Evolutionary conservation across 2,329 filamentous ascomycete species (phyloP).

Genomic region (Paramyrothecium roridum): DNA sequence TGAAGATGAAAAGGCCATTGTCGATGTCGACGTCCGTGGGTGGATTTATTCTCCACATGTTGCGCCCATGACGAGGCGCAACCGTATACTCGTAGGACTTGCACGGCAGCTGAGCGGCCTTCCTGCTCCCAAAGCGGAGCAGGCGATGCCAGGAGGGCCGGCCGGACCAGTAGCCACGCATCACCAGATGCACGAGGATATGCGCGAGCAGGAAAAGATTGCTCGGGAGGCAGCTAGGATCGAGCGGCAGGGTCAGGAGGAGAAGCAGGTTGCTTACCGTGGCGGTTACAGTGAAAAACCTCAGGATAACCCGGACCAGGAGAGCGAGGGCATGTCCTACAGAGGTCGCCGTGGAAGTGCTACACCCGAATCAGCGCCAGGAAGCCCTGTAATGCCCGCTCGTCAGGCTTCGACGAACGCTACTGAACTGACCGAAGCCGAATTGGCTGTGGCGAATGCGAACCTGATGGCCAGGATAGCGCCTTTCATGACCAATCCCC

Average conservation of each 20-base stretch:
- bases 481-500: slow-evolving; percentile 85
- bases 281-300: slow-evolving; percentile 73
- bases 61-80: slow-evolving; percentile 82
- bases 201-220: slow-evolving; percentile 62
- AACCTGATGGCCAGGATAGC: slow-evolving; percentile 84
- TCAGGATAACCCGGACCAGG: slow-evolving; percentile 36
- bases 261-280: slow-evolving; percentile 66
- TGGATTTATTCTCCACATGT: slow-evolving; percentile 90
- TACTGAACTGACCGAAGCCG: slow-evolving; percentile 67
- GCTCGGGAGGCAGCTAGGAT: slow-evolving; percentile 75
- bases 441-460: slow-evolving; percentile 76
- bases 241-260: slow-evolving; percentile 65
- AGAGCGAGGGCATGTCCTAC: slow-evolving; percentile 25
- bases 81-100: slow-evolving; percentile 80
- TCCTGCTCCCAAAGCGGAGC: slow-evolving; percentile 57
- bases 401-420: slow-evolving; percentile 31
- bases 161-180: slow-evolving; percentile 14
- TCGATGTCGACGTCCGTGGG: slow-evolving; percentile 91
- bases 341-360: slow-evolving; percentile 26
- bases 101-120: slow-evolving; percentile 87
- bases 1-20: slow-evolving; percentile 79
- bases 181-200: slow-evolving; percentile 37
- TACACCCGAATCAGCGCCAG: slow-evolving; percentile 35
- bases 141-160: slow-evolving; percentile 13
- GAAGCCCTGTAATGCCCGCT: slow-evolving; percentile 38